Percentiles rank a stretch among this genome's conserved stretches.
Evolutionary conservation across 108 stramenopile species (phyloP).

Genomic region (Nitzschia putrida): DNA sequence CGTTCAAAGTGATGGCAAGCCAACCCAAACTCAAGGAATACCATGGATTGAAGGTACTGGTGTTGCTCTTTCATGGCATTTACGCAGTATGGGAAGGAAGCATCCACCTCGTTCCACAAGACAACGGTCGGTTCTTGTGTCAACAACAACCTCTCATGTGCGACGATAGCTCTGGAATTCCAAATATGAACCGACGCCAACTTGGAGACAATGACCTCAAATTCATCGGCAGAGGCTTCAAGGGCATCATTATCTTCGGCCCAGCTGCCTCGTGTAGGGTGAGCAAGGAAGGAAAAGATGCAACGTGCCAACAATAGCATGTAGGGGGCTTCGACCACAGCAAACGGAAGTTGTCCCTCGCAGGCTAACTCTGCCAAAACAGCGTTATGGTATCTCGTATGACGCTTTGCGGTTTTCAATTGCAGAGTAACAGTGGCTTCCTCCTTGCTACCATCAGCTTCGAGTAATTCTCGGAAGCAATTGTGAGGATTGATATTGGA

Average conservation of each 20-base stretch:
- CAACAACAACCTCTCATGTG: constrained; percentile 73
- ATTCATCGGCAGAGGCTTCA: not conserved
- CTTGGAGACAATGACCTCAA: constrained; percentile 4
- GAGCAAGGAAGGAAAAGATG: constrained; percentile 56
- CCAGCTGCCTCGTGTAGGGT: constrained; percentile 42
- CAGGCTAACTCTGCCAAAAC: constrained; percentile 65
- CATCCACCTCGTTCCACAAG: constrained; percentile 56
- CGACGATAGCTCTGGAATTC: constrained; percentile 69
- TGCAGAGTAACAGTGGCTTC: not conserved
- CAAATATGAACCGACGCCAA: constrained; percentile 44
- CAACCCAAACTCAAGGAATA: constrained; percentile 88
- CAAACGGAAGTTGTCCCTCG: constrained; percentile 80
- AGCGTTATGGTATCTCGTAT: constrained; percentile 61
- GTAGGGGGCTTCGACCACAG: constrained; percentile 65
- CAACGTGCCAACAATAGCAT: constrained; percentile 69
- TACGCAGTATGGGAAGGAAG: constrained; percentile 26
- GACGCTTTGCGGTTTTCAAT: constrained; percentile 13
- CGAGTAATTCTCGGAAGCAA: constrained; percentile 43
- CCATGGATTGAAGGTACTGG: constrained; percentile 27
- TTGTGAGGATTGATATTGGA: constrained; percentile 69
- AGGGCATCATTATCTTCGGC: not conserved
- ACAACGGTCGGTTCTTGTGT: constrained; percentile 57
- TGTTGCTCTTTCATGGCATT: constrained; percentile 11
- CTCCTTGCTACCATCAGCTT: constrained; percentile 16
- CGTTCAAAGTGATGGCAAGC: constrained; percentile 84